Evolutionary conservation across 805 yeast genomes (phyloP).

Genomic region (Saccharomycopsis fodiens): DNA sequence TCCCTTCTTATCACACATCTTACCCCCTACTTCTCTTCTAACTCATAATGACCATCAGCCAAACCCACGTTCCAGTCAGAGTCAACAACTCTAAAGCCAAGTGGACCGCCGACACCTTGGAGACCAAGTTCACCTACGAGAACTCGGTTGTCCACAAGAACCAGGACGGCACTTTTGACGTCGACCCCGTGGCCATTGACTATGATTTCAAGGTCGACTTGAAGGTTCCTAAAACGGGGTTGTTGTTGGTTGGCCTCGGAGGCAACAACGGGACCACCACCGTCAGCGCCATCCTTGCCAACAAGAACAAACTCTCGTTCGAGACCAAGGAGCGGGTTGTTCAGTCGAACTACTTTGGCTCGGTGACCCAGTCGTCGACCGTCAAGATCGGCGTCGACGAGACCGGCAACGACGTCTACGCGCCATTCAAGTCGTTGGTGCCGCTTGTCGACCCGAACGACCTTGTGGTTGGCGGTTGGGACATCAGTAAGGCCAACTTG

Average conservation of each 20-base stretch:
- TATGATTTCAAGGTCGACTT: conserved; percentile 84
- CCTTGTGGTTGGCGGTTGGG: conserved; percentile 91
- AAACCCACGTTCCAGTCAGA: conserved; percentile 22
- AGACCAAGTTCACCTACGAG: conserved; percentile 39
- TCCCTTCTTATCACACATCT: too few relatives aligned
- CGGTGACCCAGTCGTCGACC: conserved; percentile 90
- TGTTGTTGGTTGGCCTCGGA: conserved; percentile 88
- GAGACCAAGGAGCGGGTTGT: conserved; percentile 74
- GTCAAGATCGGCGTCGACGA: conserved; percentile 80
- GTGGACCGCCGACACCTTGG: conserved; percentile 33
- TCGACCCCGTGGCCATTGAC: conserved; percentile 63
- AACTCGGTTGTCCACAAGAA: conserved; percentile 33
- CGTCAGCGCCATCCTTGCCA: conserved; percentile 78
- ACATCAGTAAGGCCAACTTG: conserved; percentile 65
- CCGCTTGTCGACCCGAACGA: conserved; percentile 91
- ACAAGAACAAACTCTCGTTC: conserved; percentile 69
- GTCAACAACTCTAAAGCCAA: conserved; percentile 33
- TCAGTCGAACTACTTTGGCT: conserved; percentile 80
- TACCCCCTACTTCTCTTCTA: too few relatives aligned
- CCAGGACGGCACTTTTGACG: conserved; percentile 14
- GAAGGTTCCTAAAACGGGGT: conserved; percentile 76
- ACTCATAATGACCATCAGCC: background rate
- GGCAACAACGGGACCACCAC: conserved; percentile 96
- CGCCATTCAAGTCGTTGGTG: conserved; percentile 82
- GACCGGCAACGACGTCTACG: conserved; percentile 78